Conservation (phyloP, 129 eudicot species). For the Pseudognaphalium luteoalbum region DNA sequence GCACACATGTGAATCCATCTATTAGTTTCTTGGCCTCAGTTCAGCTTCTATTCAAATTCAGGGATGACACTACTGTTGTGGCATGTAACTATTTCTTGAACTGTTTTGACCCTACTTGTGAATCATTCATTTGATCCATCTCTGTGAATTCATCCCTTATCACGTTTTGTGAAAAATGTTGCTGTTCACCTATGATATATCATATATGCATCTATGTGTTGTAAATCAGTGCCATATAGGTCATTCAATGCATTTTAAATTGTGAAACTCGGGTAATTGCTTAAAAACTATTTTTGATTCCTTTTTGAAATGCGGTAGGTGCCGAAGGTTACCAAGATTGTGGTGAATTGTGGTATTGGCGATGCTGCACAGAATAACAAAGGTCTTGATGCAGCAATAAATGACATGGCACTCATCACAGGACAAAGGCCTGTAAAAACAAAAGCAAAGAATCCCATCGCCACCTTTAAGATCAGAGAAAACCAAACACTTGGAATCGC, state of each 20-base stretch:
- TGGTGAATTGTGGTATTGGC: constrained; percentile 95
- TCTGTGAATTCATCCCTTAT: constrained; percentile 7
- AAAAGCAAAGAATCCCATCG: constrained; percentile 87
- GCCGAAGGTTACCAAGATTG: constrained; percentile 79
- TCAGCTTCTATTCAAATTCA: constrained; percentile 5
- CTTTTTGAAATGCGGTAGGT: constrained; percentile 45
- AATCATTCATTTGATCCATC: neutral
- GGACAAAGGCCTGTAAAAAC: constrained; percentile 97
- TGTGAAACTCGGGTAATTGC: neutral
- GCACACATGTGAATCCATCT: neutral
- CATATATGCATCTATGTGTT: neutral
- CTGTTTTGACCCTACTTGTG: neutral
- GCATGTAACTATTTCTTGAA: neutral
- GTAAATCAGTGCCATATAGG: neutral
- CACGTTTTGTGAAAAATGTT: neutral
- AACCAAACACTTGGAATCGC: constrained; percentile 78
- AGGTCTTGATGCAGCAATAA: constrained; percentile 88
- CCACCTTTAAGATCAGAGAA: constrained; percentile 86
- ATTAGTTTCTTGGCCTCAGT: neutral
- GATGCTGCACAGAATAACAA: constrained; percentile 94
- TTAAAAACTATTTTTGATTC: neutral
- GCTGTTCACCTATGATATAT: neutral
- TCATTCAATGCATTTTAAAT: neutral
- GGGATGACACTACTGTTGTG: neutral
- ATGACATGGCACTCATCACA: constrained; percentile 83